phyloP scores from a whole-genome alignment of 2,329 filamentous ascomycete genomes.

The Aspergillus terreus region DNA sequence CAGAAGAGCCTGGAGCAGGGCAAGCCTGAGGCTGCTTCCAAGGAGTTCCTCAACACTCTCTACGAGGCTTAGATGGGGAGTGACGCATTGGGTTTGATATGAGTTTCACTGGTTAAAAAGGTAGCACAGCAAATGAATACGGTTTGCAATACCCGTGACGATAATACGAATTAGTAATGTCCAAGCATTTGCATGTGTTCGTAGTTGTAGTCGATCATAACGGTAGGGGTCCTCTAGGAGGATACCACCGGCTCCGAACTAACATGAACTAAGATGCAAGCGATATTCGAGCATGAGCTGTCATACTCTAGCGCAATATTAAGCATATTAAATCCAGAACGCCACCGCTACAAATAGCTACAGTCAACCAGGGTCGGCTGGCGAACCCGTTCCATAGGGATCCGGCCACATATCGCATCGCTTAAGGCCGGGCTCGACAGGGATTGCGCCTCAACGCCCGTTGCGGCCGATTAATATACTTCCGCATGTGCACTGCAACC shows the following conservation, averaged over 20 bases:
- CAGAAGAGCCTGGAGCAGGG: conserved; percentile 60
- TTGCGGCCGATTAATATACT: not conserved
- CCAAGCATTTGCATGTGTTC: not conserved
- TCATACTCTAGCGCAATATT: not conserved
- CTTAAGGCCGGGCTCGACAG: not conserved
- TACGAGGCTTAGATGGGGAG: conserved; percentile 47
- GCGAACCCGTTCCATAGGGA: too few relatives aligned
- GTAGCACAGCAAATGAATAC: conserved; percentile 23
- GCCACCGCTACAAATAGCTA: too few relatives aligned
- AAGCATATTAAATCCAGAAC: not conserved
- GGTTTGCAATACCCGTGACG: conserved; percentile 22
- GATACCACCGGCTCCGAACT: too few relatives aligned
- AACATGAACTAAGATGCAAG: too few relatives aligned
- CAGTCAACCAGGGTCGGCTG: not conserved
- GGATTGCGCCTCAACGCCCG: not conserved
- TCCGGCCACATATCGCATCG: not conserved
- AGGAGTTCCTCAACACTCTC: conserved; percentile 52
- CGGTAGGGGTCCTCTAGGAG: too few relatives aligned
- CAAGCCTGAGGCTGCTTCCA: conserved; percentile 57
- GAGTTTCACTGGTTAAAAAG: conserved; percentile 21
- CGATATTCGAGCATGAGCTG: not conserved
- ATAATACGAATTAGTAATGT: conserved; percentile 7
- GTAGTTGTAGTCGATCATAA: too few relatives aligned
- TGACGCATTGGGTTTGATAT: conserved; percentile 16
- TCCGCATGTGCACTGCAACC: not conserved